Evolutionary conservation across 2,329 filamentous ascomycete genomes (phyloP).

Genomic region (Xylaria sp.): DNA sequence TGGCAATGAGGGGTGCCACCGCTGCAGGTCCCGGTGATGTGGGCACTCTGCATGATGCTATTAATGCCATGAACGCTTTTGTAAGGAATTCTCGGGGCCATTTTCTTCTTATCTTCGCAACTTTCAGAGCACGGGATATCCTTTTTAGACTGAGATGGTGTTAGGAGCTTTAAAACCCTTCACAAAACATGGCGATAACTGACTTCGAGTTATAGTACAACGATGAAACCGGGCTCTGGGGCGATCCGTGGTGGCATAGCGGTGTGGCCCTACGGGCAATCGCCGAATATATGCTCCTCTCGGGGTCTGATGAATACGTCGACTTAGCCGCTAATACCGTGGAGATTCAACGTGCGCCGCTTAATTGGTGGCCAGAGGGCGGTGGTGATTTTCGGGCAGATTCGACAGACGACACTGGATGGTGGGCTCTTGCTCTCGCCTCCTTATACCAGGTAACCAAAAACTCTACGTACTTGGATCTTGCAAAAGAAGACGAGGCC

Average conservation of each 20-base stretch:
- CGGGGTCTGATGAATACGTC: constrained; percentile 48
- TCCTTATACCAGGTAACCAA: constrained; percentile 59
- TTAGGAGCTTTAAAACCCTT: no score
- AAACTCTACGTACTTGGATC: constrained; percentile 56
- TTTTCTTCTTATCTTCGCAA: no score
- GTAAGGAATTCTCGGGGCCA: no score
- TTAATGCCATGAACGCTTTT: constrained; percentile 51
- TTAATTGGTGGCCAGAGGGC: constrained; percentile 52
- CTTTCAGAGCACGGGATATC: no score
- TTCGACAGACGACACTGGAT: constrained; percentile 59
- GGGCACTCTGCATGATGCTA: constrained; percentile 29
- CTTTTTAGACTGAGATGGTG: no score
- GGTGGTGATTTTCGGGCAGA: constrained; percentile 54
- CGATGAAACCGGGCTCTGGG: constrained; percentile 50
- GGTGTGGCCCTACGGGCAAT: constrained; percentile 52
- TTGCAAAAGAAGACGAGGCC: constrained; percentile 58
- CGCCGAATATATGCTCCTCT: constrained; percentile 52
- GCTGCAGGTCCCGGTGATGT: constrained; percentile 27
- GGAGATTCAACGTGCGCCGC: constrained; percentile 48
- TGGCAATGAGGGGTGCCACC: background rate
- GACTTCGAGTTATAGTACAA: constrained; percentile 43
- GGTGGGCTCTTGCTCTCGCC: constrained; percentile 64
- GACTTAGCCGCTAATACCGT: constrained; percentile 48
- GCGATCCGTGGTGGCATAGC: constrained; percentile 54
- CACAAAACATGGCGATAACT: no score